A percentile compares a stretch with the other conserved stretches of the same genome.
These are phyloP conservation scores for Neocatenulostroma microsporum DNA, from an alignment of 2,329 filamentous ascomycete species.

Conservation along the genomic window DNA sequence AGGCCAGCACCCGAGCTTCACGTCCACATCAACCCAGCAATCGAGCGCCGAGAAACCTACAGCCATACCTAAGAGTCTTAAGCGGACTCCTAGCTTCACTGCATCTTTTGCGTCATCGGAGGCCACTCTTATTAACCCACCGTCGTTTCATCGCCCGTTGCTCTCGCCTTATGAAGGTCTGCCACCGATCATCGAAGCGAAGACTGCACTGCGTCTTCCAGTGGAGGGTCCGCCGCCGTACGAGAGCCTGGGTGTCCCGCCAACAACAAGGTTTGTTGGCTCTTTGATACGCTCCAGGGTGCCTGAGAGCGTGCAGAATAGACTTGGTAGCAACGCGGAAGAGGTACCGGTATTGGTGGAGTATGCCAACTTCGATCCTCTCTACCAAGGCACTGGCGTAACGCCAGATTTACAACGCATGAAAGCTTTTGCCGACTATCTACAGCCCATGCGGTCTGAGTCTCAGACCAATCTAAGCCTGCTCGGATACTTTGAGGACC, in stretches of 20 bases:
- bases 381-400: conserved; percentile 42
- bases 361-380: conserved; percentile 50
- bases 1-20: conserved; percentile 30
- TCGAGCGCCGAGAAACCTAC: conserved; percentile 11
- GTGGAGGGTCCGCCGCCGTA: conserved; percentile 44
- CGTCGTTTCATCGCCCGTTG: conserved; percentile 20
- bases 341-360: conserved; percentile 58
- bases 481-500: conserved; percentile 65
- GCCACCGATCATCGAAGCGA: conserved; percentile 38
- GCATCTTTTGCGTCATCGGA: conserved; percentile 35
- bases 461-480: conserved; percentile 47
- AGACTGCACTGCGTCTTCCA: conserved; percentile 37
- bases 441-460: conserved; percentile 27
- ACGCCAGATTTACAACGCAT: conserved; percentile 40
- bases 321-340: conserved; percentile 28
- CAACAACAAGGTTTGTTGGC: conserved; percentile 40
- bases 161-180: conserved; percentile 30
- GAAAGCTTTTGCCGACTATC: conserved; percentile 30
- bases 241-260: conserved; percentile 38
- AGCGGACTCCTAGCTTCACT: conserved; percentile 18
- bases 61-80: conserved; percentile 11
- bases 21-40: conserved; percentile 9
- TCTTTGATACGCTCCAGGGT: conserved; percentile 26
- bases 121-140: conserved; percentile 36
- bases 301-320: conserved; percentile 23